These are phyloP conservation scores for Phytophthora constricta DNA, from an alignment of 352 stramenopile species.

Conservation along the genomic window DNA sequence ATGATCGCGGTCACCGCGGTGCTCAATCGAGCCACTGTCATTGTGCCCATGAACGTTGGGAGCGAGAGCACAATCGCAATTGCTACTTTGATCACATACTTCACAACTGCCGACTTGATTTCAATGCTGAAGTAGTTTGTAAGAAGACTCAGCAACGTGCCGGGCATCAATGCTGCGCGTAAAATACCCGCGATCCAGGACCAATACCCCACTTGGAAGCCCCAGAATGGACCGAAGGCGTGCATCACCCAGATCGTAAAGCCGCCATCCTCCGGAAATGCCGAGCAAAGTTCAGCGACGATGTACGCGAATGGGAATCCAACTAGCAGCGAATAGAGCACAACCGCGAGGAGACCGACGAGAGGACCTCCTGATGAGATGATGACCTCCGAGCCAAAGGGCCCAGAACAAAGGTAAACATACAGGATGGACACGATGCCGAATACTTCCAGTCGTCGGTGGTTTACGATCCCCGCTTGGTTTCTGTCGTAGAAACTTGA, in stretches of 20 bases:
- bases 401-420: constrained; percentile 43
- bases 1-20: constrained; percentile 43
- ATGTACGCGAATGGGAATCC: constrained; percentile 90
- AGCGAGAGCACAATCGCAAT: constrained; percentile 47
- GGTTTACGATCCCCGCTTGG: constrained; percentile 13
- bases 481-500: constrained; percentile 29
- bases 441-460: constrained; percentile 31
- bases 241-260: constrained; percentile 92
- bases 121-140: constrained; percentile 42
- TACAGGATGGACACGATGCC: constrained; percentile 45
- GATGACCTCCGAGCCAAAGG: constrained; percentile 41
- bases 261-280: constrained; percentile 86
- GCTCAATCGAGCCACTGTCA: constrained; percentile 37
- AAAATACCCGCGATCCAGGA: constrained; percentile 85
- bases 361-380: constrained; percentile 49
- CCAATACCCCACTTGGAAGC: constrained; percentile 75
- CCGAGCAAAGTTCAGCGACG: constrained; percentile 90
- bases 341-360: constrained; percentile 79
- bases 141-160: constrained; percentile 37
- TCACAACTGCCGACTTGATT: constrained; percentile 24
- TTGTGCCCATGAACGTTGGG: constrained; percentile 48
- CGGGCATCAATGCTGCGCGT: constrained; percentile 72
- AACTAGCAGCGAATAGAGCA: constrained; percentile 90
- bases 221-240: constrained; percentile 90
- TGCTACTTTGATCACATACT: constrained; percentile 46